Evolutionary conservation across 352 stramenopile genomes (phyloP), one percentile per base, ranked within the genome.

Genomic region (Plasmopara halstedii): DNA sequence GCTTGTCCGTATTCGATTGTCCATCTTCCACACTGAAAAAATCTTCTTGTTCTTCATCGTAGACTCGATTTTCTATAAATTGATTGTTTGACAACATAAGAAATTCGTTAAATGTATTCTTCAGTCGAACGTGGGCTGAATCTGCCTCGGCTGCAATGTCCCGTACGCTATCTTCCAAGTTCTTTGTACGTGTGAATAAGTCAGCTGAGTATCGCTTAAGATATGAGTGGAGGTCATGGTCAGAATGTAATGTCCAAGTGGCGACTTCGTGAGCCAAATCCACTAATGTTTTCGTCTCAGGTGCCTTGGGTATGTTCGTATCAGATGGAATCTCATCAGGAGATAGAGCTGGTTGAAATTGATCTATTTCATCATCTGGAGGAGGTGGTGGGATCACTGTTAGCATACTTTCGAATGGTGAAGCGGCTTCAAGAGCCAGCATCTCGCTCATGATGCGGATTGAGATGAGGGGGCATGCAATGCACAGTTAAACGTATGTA

Each of bases 11-110:
- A 3, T 25, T 59, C 6, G 8, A 6, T 23, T 42, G 26, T 4
- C 23, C 35, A 3, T 40, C 56, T n/a, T 68, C 71, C 3, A 56
- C 45, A 0, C 53, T 62, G 14, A 75, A 79, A 33, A 81, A 66
- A 53, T 88, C 74, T 15, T 89, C 79, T 46, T 91, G 80, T 36
- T 92, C 80, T 35, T 92, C 79, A 55, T 92, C 83, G 58, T 92
- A 92, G 34, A 94, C 82, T 54, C 82, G 82, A 55, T 92, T 92
- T 53, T 94, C 83, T 33, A 94, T 88, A 49, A 94, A 94, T 62
- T 94, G 83, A 47, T 75, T 94, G 57, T 94, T 87, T 10, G 64
- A 85, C 15, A 91, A 66, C 79, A 89, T 77, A 13, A 94, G 68
- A 51, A 94, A 94, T 66, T 87, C 62, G 58, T 91, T 94, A 50